Evolutionary conservation across 2,329 filamentous ascomycete genomes (phyloP), one percentile per base, ranked within the genome.

Genomic region (Colletotrichum lindemuthianum): DNA sequence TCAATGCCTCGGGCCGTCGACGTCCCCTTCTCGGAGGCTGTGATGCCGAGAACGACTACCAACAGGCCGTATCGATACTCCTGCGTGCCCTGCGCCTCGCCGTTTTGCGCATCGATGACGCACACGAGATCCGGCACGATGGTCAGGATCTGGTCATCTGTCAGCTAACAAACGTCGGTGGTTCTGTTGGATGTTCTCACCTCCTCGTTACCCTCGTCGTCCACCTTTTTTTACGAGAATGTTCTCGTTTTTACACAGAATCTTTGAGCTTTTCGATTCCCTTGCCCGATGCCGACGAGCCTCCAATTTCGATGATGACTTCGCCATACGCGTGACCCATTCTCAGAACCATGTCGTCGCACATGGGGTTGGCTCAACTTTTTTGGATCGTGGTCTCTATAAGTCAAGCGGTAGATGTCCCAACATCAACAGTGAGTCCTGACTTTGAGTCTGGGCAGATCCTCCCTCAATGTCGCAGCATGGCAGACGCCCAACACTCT

Each of bases 171-270:
- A 51, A 24, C 24, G 24, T 24, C 24, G 24, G 24, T 24, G 24
- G 24, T 24, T 1, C 24, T 24, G 24, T 4, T 33, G 8, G 9
- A 11, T 32, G 6, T 16, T 37, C 33, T 63, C 8, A 68, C 72
- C 63, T 82, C 80, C 9, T 75, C 72, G 2, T 70, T 68, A 12
- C 75, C 70, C 10, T 37, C 32, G 0, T 2, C 48, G 41, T 43
- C 41, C 3, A 79, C 67, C 55, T 70, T 76, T 44, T 44, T 82
- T 76, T 0, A 85, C 89, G n/a, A 84, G 85, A 51, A 91, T 88
- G 70, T 91, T 92, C 71, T 92, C 89, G 73, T 92, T 92, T 77
- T 91, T 91, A 79, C 91, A 92, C 0, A 89, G 89, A 51, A 92
- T 88, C 70, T 86, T 86, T 88, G 70, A 91, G 74, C 36, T 74